Percentiles rank a stretch among this genome's conserved stretches.
phyloP scores from a whole-genome alignment of 257 asterid species.

The Cinchona pubescens region DNA sequence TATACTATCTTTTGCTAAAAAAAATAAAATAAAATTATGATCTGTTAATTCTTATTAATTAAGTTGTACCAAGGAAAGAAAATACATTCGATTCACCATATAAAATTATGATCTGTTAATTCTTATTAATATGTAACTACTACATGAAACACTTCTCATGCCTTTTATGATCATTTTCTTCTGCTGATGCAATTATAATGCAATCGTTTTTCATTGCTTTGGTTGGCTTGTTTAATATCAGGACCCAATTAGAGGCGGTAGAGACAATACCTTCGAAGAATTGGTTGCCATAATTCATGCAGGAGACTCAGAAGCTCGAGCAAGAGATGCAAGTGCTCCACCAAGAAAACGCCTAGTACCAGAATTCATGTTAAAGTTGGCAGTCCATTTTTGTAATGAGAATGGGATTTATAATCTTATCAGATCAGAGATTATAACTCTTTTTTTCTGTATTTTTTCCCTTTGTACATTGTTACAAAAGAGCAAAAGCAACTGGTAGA shows the following conservation, averaged over 20 bases:
- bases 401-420: too few relatives aligned
- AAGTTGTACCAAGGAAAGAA: too few relatives aligned
- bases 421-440: neutral
- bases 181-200: neutral
- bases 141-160: neutral
- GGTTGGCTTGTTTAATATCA: slow-evolving; percentile 23
- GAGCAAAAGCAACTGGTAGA: too few relatives aligned
- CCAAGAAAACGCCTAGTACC: slow-evolving; percentile 87
- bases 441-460: too few relatives aligned
- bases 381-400: slow-evolving; percentile 58
- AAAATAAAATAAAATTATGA: too few relatives aligned
- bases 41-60: too few relatives aligned
- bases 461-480: neutral
- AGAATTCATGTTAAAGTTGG: slow-evolving; percentile 76
- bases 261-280: slow-evolving; percentile 71
- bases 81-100: too few relatives aligned
- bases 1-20: too few relatives aligned
- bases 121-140: too few relatives aligned
- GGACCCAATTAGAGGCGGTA: slow-evolving; percentile 98
- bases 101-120: too few relatives aligned
- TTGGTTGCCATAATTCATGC: slow-evolving; percentile 58
- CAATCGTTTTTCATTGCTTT: too few relatives aligned
- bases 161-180: neutral
- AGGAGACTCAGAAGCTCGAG: slow-evolving; percentile 71
- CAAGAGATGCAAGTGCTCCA: slow-evolving; percentile 51